Conservation (phyloP, 331 rosid genomes). For the Cydonia oblonga region DNA sequence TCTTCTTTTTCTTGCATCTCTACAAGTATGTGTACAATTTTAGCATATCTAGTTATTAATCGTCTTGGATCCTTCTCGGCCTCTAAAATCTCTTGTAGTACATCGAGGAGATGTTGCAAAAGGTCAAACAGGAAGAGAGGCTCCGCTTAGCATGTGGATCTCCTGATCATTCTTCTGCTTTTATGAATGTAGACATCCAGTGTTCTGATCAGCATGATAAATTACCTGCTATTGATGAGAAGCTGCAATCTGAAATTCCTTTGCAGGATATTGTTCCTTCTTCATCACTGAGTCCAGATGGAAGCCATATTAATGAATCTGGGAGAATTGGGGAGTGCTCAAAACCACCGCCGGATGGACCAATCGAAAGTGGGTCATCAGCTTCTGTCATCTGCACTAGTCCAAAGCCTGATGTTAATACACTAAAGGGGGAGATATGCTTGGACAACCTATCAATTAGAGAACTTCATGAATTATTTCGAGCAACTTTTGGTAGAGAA, state of each 20-base stretch:
- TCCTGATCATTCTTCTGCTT: constrained; percentile 28
- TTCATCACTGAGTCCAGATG: constrained; percentile 31
- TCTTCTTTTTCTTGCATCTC: constrained; percentile 4
- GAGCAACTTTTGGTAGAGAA: constrained; percentile 85
- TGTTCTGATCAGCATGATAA: constrained; percentile 30
- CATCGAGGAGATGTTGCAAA: constrained; percentile 42
- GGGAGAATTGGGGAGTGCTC: constrained; percentile 42
- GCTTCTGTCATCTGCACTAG: constrained; percentile 40
- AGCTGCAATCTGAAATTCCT: constrained; percentile 24
- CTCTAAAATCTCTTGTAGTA: constrained; percentile 34
- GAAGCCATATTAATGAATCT: constrained; percentile 33
- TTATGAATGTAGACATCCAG: constrained; percentile 26
- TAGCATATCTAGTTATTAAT: constrained; percentile 19
- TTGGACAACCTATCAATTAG: constrained; percentile 73
- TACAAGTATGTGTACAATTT: neutral
- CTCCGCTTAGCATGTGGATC: constrained; percentile 43
- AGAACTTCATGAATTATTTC: constrained; percentile 86
- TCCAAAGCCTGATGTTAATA: constrained; percentile 37
- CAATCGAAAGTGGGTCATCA: constrained; percentile 48
- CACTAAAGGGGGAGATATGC: constrained; percentile 64
- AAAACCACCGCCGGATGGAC: constrained; percentile 51
- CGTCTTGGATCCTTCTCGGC: constrained; percentile 27
- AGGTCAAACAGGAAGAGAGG: constrained; percentile 50
- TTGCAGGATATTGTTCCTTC: constrained; percentile 45
- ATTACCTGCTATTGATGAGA: constrained; percentile 33